Evolutionary conservation across 345 rosid species (phyloP).

Genomic region (Geranium rotundifolium): DNA sequence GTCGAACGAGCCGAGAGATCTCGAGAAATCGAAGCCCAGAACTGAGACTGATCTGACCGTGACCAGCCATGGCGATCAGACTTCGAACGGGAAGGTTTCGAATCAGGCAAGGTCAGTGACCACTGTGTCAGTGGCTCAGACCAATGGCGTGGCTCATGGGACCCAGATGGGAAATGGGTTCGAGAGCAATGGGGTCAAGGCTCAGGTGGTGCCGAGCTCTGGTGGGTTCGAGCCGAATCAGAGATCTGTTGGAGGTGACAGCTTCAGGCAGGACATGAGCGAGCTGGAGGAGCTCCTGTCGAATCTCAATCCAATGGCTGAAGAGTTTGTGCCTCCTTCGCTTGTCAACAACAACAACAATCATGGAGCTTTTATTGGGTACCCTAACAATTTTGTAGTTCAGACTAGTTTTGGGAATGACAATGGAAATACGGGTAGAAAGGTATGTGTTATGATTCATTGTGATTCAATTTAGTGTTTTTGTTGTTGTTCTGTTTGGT

Average conservation of each 20-base stretch:
- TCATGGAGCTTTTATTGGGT: slow-evolving; percentile 31
- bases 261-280: slow-evolving; percentile 31
- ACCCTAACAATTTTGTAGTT: slow-evolving; percentile 42
- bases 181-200: slow-evolving; percentile 11
- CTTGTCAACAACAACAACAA: slow-evolving; percentile 17
- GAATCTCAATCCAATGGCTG: slow-evolving; percentile 90
- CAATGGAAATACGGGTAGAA: slow-evolving; percentile 40
- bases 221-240: slow-evolving; percentile 17
- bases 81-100: no score
- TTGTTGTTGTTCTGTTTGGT: background rate
- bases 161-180: slow-evolving; percentile 20
- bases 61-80: background rate
- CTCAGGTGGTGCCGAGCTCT: slow-evolving; percentile 15
- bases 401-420: slow-evolving; percentile 33
- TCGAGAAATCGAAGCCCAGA: slow-evolving; percentile 45
- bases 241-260: slow-evolving; percentile 12
- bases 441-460: slow-evolving; percentile 33
- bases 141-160: slow-evolving; percentile 15
- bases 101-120: slow-evolving; percentile 8
- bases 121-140: slow-evolving; percentile 4
- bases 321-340: slow-evolving; percentile 90
- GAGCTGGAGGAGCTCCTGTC: slow-evolving; percentile 69
- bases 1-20: slow-evolving; percentile 32
- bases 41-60: slow-evolving; percentile 23
- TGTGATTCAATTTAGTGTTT: background rate